Evolutionary conservation across 2,329 filamentous ascomycete species (phyloP), one percentile per base, ranked within the genome.

Genomic region (Neonectria faginata): DNA sequence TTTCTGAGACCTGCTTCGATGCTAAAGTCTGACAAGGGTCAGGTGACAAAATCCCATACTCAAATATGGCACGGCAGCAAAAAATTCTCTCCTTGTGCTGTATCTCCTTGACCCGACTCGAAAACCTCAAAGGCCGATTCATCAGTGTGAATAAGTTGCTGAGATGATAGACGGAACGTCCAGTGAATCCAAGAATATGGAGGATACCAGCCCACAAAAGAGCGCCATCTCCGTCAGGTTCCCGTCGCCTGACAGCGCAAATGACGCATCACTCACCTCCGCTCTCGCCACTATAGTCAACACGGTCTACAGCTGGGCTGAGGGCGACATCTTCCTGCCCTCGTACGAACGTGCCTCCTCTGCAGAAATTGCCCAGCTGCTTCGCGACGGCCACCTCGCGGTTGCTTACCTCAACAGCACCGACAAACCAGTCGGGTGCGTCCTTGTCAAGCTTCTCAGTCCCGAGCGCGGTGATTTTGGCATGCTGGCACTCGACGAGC

Each of bases 401-500:
- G 57, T 78, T 5, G 70, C 70, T 3, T 73, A 69, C 14, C 64
- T 68, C 8, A 14, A 47, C 1, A 10, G 44, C 1, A 59, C 27
- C 9, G 29, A 45, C 2, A 36, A 70, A 0, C 58, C 68, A 1
- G 59, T 76, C 3, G 76, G 76, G 11, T 77, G 76, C 31, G 67
- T 77, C 8, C 69, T 59, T 27, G 53, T 76, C 41, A 77, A 74
- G 57, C 54, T 62, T 2, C 33, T 67, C 0, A 67, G 68, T 1
- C 51, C 70, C 7, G 31, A 57, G 0, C 63, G 69, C 5, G 76
- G 76, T 14, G 61, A 69, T 4, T 74, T 78, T 22, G 70, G 72
- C 27, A 77, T 77, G 75, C 47, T 78, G 3, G 71, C 76, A 1
- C 48, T 78, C 3, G 69, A 76, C 12, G 25, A 48, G 0, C 51